Percentiles rank a stretch among this genome's conserved stretches.
Evolutionary conservation across 2,329 filamentous ascomycete genomes (phyloP).

Genomic region (Proliferodiscus dingleyae): DNA sequence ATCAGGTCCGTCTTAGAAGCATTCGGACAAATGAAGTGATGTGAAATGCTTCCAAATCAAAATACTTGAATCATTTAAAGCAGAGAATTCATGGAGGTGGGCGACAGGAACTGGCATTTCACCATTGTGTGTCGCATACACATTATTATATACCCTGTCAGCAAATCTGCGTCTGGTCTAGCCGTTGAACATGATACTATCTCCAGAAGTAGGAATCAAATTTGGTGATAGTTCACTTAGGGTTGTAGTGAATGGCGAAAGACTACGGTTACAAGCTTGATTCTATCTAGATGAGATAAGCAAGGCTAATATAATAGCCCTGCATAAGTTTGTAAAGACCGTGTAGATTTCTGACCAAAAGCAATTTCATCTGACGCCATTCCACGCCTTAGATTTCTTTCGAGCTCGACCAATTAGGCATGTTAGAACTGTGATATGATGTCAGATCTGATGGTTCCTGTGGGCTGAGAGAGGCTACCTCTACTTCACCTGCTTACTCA

Average conservation of each 20-base stretch:
- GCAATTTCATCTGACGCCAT: conserved; percentile 16
- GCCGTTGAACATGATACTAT: too few species aligned
- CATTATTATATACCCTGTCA: too few species aligned
- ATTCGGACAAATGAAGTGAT: too few species aligned
- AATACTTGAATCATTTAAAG: too few species aligned
- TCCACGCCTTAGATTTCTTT: conserved; percentile 3
- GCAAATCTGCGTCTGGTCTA: too few species aligned
- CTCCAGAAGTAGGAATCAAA: too few species aligned
- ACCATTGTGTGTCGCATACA: too few species aligned
- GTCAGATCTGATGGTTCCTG: conserved; percentile 4
- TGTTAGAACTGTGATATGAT: conserved; percentile 3
- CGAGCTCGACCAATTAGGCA: conserved; percentile 11
- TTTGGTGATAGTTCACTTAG: conserved; percentile 4
- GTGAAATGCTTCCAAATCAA: too few species aligned
- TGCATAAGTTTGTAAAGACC: conserved; percentile 6
- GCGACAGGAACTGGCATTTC: too few species aligned
- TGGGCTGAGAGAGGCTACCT: conserved; percentile 12
- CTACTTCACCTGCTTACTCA: conserved; percentile 23
- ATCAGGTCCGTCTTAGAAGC: too few species aligned
- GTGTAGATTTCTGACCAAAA: conserved; percentile 10
- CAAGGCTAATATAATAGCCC: background rate
- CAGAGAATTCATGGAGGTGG: too few species aligned
- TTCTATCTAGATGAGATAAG: background rate
- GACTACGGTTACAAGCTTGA: too few species aligned
- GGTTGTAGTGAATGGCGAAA: background rate